Evolutionary conservation across 768 basidiomycete species (phyloP).

Genomic region (Mycena belliarum): DNA sequence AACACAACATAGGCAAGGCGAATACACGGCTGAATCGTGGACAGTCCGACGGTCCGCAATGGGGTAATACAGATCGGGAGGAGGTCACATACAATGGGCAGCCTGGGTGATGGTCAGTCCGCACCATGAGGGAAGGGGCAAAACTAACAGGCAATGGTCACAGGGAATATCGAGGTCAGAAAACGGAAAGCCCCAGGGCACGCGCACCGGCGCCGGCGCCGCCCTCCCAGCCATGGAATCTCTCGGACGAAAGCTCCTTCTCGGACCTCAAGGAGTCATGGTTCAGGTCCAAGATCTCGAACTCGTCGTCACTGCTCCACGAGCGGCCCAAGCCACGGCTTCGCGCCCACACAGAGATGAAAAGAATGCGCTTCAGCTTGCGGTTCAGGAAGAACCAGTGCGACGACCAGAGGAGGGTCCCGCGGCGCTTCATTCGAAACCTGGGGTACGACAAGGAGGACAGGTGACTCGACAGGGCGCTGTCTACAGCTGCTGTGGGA

Average conservation of each 20-base stretch:
- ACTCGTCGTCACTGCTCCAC: constrained; percentile 50
- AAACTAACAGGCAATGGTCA: not conserved
- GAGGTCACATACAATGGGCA: not conserved
- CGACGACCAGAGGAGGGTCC: constrained; percentile 90
- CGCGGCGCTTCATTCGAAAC: constrained; percentile 59
- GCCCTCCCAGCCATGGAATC: constrained; percentile 83
- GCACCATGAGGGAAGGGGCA: not conserved
- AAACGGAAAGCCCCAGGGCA: constrained; percentile 60
- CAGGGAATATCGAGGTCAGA: constrained; percentile 4
- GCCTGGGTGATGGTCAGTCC: not conserved
- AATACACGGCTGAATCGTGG: constrained; percentile 6
- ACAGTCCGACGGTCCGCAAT: constrained; percentile 1
- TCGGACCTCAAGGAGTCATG: constrained; percentile 37
- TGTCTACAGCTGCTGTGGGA: constrained; percentile 40
- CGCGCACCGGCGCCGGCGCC: constrained; percentile 78
- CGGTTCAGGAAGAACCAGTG: constrained; percentile 97
- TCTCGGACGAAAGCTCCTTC: constrained; percentile 48
- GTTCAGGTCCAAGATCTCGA: constrained; percentile 14
- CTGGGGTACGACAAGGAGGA: constrained; percentile 39
- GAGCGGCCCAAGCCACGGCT: constrained; percentile 58
- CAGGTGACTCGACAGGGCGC: constrained; percentile 39
- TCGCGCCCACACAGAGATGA: constrained; percentile 90
- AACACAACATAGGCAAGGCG: not conserved
- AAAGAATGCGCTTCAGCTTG: constrained; percentile 89
- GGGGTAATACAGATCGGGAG: not conserved